Evolutionary conservation across 352 stramenopile genomes (phyloP), one percentile per base, ranked within the genome.

Genomic region (Phytophthora pseudosyringae): DNA sequence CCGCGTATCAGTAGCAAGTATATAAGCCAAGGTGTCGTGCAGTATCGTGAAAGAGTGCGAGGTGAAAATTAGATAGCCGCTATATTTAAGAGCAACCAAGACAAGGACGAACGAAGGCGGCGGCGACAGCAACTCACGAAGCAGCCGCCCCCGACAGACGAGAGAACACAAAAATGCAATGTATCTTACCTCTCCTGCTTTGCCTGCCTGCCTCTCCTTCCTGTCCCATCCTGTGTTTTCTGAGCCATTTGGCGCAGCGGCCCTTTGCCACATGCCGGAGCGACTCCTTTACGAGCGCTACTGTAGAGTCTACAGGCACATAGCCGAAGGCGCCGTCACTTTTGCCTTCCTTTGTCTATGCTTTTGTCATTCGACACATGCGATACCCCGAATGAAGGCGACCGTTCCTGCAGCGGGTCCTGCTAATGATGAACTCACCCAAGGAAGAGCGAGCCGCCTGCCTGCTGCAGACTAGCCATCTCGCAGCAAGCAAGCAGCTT

Each of bases 1-100:
- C 67, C 45, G 26, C 50, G 68, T 76, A 76, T 73, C 68, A 76
- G 68, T 76, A 76, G 47, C 64, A 70, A 71, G 68, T 76, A 66
- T 66, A 76, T 73, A 73, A 67, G 48, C 50, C 49, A 69, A 69
- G 59, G 61, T 76, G 69, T 61, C 59, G 59, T 77, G 64, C 35
- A 77, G 65, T 75, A 75, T 60, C 41, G 69, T 77, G 60, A 71
- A 64, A 67, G 39, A 68, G 59, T 68, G 66, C 46, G 46, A 75
- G 52, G 63, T 76, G 57, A 73, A 72, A 61, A 73, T 73, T 73
- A 76, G 64, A 73, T 73, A 73, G 64, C 58, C 65, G 44, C 46
- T 76, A 72, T 76, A 76, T 76, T 76, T 76, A 76, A 72, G 41
- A 67, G 41, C 43, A 47, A 63, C 38, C 45, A 52, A 40, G 45